A percentile compares a stretch with the other conserved stretches of the same genome.
Conservation (phyloP, 164 flowering plant genomes). For the Sedum album region DNA sequence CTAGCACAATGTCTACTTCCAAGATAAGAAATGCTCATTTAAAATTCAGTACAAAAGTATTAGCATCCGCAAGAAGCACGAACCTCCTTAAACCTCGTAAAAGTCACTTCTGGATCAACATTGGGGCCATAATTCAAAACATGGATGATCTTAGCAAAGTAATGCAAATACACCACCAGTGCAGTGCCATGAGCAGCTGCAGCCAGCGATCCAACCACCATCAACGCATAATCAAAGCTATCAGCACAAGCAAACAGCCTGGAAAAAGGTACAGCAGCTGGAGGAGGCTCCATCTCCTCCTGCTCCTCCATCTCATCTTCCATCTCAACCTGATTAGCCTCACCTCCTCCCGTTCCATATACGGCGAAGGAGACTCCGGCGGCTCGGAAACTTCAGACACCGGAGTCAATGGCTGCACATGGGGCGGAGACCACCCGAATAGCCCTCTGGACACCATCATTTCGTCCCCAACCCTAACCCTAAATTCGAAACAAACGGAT, state of each 20-base stretch:
- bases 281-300: slow-evolving; percentile 88
- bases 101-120: slow-evolving; percentile 24
- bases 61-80: not conserved
- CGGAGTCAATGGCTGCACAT: slow-evolving; percentile 94
- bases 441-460: slow-evolving; percentile 93
- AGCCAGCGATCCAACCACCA: slow-evolving; percentile 85
- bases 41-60: not conserved
- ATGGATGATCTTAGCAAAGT: slow-evolving; percentile 75
- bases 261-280: slow-evolving; percentile 93
- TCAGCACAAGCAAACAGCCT: slow-evolving; percentile 84
- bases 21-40: not conserved
- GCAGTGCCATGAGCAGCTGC: slow-evolving; percentile 97
- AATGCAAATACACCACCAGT: slow-evolving; percentile 84
- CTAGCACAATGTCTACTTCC: not conserved
- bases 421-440: slow-evolving; percentile 99
- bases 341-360: slow-evolving; percentile 51
- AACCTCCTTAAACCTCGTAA: slow-evolving; percentile 47
- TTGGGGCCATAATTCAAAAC: slow-evolving; percentile 22
- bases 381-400: slow-evolving; percentile 98
- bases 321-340: slow-evolving; percentile 41
- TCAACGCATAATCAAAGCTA: slow-evolving; percentile 75
- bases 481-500: not conserved
- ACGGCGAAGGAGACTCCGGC: slow-evolving; percentile 98
- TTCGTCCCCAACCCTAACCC: slow-evolving; percentile 14
- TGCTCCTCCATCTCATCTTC: slow-evolving; percentile 64